Evolutionary conservation across 371 early-diverging fungal species (phyloP).

Genomic region (Funneliformis caledonium): DNA sequence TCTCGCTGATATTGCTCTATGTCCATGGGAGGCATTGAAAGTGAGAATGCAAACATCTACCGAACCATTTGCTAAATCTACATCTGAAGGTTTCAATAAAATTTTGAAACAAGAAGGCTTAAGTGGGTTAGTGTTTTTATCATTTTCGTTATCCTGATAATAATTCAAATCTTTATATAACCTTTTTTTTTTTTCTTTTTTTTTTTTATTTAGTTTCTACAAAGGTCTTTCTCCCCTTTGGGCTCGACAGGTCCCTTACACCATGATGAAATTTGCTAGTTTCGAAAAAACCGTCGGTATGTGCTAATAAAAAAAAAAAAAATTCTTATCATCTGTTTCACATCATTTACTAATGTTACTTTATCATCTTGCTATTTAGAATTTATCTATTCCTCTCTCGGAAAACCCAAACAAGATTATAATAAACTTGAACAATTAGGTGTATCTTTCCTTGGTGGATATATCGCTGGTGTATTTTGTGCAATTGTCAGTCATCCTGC

Average conservation of each 20-base stretch:
- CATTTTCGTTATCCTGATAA: conserved; percentile 48
- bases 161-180: no score
- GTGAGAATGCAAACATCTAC: conserved; percentile 79
- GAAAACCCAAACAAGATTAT: conserved; percentile 76
- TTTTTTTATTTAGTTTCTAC: conserved; percentile 54
- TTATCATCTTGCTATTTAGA: conserved; percentile 48
- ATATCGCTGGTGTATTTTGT: conserved; percentile 90
- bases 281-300: conserved; percentile 72
- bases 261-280: conserved; percentile 91
- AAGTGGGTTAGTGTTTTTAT: conserved; percentile 49
- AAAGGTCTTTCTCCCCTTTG: conserved; percentile 79
- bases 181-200: conserved; percentile 32
- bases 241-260: conserved; percentile 91
- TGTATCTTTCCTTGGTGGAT: conserved; percentile 87
- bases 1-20: conserved; percentile 89
- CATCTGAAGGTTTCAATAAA: conserved; percentile 67
- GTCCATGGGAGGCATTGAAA: conserved; percentile 81
- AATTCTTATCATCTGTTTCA: neutral
- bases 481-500: conserved; percentile 97
- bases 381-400: conserved; percentile 71
- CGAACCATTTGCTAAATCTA: conserved; percentile 70
- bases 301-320: conserved; percentile 44
- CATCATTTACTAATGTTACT: neutral
- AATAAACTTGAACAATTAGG: conserved; percentile 78
- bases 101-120: conserved; percentile 66